These are phyloP conservation scores for Smittium culicis DNA, from an alignment of 371 early-diverging fungal species.

Conservation along the genomic window DNA sequence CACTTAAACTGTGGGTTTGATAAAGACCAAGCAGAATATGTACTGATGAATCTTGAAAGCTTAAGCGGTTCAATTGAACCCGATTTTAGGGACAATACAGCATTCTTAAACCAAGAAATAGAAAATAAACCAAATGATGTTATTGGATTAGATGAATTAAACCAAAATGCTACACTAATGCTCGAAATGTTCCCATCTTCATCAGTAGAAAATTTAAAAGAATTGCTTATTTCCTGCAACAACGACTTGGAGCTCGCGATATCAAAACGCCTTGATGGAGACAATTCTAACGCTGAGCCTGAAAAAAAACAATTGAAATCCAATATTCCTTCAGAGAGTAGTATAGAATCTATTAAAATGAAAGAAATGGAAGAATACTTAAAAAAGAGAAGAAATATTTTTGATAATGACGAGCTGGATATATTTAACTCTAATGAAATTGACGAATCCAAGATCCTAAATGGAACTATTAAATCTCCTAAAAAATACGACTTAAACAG, in stretches of 20 bases:
- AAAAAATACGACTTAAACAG: background rate
- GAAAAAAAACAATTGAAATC: background rate
- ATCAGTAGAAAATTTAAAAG: background rate
- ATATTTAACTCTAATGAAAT: constrained; percentile 43
- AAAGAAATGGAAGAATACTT: constrained; percentile 19
- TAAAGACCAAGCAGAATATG: background rate
- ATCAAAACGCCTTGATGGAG: background rate
- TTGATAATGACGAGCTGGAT: constrained; percentile 87
- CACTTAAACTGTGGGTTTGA: background rate
- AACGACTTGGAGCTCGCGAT: no score
- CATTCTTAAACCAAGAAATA: background rate
- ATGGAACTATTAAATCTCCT: constrained; percentile 47
- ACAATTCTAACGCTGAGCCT: background rate
- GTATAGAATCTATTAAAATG: background rate
- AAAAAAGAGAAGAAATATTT: constrained; percentile 55
- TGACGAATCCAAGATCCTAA: constrained; percentile 35
- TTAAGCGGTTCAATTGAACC: background rate
- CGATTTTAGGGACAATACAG: background rate
- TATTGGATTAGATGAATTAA: background rate
- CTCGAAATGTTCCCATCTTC: background rate
- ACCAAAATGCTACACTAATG: background rate
- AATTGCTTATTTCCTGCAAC: background rate
- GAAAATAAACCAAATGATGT: background rate
- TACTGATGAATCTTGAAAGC: background rate
- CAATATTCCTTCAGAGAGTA: background rate